Evolutionary conservation across 306 rosid genomes (phyloP), one percentile per base, ranked within the genome.

Genomic region (Inga laurina): DNA sequence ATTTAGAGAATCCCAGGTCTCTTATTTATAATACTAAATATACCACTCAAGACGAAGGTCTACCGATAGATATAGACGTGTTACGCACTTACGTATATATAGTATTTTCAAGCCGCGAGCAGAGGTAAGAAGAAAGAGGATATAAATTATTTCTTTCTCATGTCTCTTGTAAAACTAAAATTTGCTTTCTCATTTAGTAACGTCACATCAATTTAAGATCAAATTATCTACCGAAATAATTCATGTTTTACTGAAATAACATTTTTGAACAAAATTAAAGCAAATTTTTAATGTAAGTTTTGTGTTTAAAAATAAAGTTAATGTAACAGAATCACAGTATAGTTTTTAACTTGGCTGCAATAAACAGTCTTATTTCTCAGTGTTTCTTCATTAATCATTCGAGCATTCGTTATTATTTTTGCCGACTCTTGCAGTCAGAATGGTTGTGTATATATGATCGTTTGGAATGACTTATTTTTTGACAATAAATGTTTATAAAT

Each of bases 1-100:
- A 64, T 72, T 81, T 81, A 24, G 78, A 80, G 87, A 82, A 86
- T 82, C 85, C 85, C 68, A 27, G 22, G 14, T 22, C 66, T 59
- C 66, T 22, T 59, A n/a, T 57, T n/a, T 57, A 59, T 59, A 59
- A 73, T 69, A n/a, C 30, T 13, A 57, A 57, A n/a, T n/a, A n/a
- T 57, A 13, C 30, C 32, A 72, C 84, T 43, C 46, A 90, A 85
- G 80, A 59, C 64, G 59, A 81, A 82, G 49, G 84, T 59, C 52
- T 41, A 51, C 32, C 41, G 45, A 0, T 10, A 10, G 52, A 46
- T 54, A 2, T 19, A 21, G n/a, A 51, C 57, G 22, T 18, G 21
- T 16, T 7, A 5, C 8, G 41, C 45, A 15, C 75, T 34, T 34
- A 2, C 35, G 35, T 3, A 34, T 34, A 34, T 27, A 27, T 27